phyloP scores from a whole-genome alignment of 2,329 filamentous ascomycete species.

The Botrytis fragariae region DNA sequence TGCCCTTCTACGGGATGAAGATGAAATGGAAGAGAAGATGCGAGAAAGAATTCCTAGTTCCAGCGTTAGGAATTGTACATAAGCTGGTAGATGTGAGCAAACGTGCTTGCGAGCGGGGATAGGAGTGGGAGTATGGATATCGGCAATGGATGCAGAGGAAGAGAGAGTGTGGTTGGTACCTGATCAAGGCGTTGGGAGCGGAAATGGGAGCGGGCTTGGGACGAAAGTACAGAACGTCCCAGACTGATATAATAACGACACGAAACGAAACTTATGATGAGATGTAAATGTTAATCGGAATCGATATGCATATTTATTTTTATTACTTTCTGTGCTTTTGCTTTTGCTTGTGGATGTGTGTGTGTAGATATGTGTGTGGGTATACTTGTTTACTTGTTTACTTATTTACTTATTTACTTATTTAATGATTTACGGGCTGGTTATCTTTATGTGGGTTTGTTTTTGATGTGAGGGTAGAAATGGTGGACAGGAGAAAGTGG shows the following conservation, averaged over 20 bases:
- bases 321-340: not conserved
- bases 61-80: constrained; percentile 12
- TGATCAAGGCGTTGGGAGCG: not conserved
- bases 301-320: not conserved
- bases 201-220: not conserved
- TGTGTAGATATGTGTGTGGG: no score
- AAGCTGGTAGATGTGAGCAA: constrained; percentile 9
- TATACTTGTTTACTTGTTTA: not conserved
- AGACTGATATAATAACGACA: not conserved
- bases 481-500: no score
- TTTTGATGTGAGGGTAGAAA: no score
- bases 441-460: no score
- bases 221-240: not conserved
- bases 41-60: not conserved
- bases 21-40: not conserved
- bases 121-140: not conserved
- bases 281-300: constrained; percentile 10
- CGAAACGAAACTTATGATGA: constrained; percentile 10
- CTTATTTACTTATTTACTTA: not conserved
- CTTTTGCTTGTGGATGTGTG: not conserved
- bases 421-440: accelerated
- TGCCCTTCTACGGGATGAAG: no score
- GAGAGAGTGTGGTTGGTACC: not conserved
- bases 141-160: not conserved
- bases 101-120: not conserved